These are phyloP conservation scores for Westerdykella aurantiaca DNA, from an alignment of 2,329 filamentous ascomycete species.

Conservation along the genomic window DNA sequence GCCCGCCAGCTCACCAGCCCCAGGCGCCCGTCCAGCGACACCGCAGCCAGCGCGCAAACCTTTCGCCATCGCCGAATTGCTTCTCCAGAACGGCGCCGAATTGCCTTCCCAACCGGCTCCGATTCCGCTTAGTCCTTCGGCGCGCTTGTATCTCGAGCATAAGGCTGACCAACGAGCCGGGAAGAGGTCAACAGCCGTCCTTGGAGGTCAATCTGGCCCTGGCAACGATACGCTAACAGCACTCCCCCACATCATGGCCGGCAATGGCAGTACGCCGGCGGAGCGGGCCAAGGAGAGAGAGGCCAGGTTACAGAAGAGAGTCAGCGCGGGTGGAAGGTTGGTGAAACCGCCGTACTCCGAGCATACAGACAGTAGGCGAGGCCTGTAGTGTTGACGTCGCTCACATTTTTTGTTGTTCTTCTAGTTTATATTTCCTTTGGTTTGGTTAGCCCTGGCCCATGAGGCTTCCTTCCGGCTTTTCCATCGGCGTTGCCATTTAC, in stretches of 20 bases:
- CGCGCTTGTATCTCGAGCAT: slow-evolving; percentile 78
- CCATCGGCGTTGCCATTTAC: slow-evolving; percentile 2
- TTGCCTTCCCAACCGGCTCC: slow-evolving; percentile 70
- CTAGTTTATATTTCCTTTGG: slow-evolving; percentile 34
- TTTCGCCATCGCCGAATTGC: slow-evolving; percentile 84
- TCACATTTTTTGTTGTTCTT: slow-evolving; percentile 25
- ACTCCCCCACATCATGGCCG: slow-evolving; percentile 49
- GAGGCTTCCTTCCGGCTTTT: not conserved
- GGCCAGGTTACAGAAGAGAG: slow-evolving; percentile 35
- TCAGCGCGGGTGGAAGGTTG: slow-evolving; percentile 39
- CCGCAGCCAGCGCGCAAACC: slow-evolving; percentile 44
- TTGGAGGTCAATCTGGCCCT: slow-evolving; percentile 45
- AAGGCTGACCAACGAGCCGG: slow-evolving; percentile 51
- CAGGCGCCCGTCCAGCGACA: slow-evolving; percentile 38
- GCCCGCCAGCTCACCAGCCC: slow-evolving; percentile 41
- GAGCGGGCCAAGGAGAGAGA: slow-evolving; percentile 35
- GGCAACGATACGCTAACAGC: slow-evolving; percentile 56
- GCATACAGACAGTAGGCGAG: slow-evolving; percentile 31
- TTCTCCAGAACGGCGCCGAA: slow-evolving; percentile 90
- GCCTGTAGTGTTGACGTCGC: slow-evolving; percentile 22
- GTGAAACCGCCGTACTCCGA: slow-evolving; percentile 28
- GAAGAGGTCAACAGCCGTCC: slow-evolving; percentile 37
- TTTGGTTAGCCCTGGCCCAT: no score
- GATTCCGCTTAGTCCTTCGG: slow-evolving; percentile 75
- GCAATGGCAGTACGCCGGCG: slow-evolving; percentile 37